Conservation (phyloP, 2,329 filamentous ascomycete species). For the Fusarium abutilonis region DNA sequence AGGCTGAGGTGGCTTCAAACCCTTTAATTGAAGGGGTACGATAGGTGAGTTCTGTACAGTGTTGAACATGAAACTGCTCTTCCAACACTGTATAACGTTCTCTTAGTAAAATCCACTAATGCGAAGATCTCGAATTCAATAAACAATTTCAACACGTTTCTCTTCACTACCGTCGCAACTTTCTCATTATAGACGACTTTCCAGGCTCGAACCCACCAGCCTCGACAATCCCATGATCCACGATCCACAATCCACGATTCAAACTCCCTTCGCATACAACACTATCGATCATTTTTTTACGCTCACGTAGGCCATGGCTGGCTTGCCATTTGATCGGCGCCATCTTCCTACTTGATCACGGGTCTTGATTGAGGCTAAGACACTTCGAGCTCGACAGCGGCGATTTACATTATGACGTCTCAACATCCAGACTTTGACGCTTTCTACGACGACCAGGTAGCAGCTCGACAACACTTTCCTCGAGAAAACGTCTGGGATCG, state of each 20-base stretch:
- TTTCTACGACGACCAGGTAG: constrained; percentile 52
- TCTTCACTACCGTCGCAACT: neutral
- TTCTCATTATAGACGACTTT: neutral
- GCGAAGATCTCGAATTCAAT: constrained; percentile 22
- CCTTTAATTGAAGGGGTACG: too few species aligned
- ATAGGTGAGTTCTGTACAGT: constrained; percentile 19
- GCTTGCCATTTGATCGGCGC: constrained; percentile 37
- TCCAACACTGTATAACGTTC: constrained; percentile 28
- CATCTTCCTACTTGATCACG: constrained; percentile 42
- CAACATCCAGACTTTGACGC: constrained; percentile 47
- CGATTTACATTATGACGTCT: constrained; percentile 48
- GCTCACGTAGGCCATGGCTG: constrained; percentile 41
- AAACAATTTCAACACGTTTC: constrained; percentile 26
- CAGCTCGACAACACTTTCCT: constrained; percentile 46
- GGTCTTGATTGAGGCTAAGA: constrained; percentile 37
- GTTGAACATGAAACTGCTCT: neutral
- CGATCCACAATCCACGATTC: neutral
- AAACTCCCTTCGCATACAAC: neutral
- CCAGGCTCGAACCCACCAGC: neutral
- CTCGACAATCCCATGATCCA: neutral
- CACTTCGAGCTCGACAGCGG: constrained; percentile 22
- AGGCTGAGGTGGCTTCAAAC: too few species aligned
- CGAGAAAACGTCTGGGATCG: constrained; percentile 46
- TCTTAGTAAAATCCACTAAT: constrained; percentile 30
- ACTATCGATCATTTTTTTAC: constrained; percentile 10